phyloP scores from a whole-genome alignment of 768 basidiomycete species.

The Boletus vermiculosoides region DNA sequence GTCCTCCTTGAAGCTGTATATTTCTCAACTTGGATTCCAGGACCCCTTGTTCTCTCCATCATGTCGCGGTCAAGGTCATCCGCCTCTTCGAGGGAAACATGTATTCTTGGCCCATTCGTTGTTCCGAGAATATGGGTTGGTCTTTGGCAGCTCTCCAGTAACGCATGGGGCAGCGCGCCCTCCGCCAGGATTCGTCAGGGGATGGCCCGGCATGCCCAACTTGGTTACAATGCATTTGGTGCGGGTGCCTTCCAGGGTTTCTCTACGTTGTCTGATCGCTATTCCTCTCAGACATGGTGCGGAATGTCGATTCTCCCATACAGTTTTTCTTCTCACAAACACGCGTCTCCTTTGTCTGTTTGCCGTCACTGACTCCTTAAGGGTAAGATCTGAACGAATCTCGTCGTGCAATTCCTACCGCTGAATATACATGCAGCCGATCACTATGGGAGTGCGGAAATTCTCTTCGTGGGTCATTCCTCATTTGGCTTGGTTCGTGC shows the following conservation, averaged over 20 bases:
- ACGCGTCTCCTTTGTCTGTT: background rate
- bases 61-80: constrained; percentile 24
- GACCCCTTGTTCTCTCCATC: constrained; percentile 6
- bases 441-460: constrained; percentile 83
- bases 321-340: constrained; percentile 16
- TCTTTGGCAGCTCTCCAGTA: constrained; percentile 84
- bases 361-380: constrained; percentile 11
- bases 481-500: background rate
- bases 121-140: constrained; percentile 73
- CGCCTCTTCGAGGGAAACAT: constrained; percentile 39
- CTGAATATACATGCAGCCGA: constrained; percentile 52
- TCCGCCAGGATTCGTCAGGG: constrained; percentile 61
- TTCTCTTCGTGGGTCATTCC: constrained; percentile 61
- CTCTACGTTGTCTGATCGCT: constrained; percentile 14
- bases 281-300: constrained; percentile 52
- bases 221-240: constrained; percentile 52
- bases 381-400: constrained; percentile 23
- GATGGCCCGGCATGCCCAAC: constrained; percentile 62
- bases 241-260: constrained; percentile 12
- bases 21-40: constrained; percentile 6
- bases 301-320: constrained; percentile 20
- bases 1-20: constrained; percentile 1
- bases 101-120: constrained; percentile 53
- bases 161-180: constrained; percentile 79
- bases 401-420: constrained; percentile 2